These are phyloP conservation scores for Yamadazyma pseudoaaseri DNA, from an alignment of 1,139 yeast genomes.

Conservation along the genomic window DNA sequence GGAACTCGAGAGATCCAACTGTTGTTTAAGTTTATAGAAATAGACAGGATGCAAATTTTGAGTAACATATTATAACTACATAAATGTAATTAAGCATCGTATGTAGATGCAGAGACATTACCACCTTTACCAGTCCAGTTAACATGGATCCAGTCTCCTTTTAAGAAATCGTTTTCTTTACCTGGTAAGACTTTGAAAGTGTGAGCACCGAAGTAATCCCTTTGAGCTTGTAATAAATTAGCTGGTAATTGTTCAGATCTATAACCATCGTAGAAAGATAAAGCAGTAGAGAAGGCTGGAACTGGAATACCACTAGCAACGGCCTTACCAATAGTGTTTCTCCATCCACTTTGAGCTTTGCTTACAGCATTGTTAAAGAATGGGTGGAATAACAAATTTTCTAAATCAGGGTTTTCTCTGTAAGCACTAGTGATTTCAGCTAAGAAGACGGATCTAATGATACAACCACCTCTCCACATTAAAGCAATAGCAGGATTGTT, in stretches of 20 bases:
- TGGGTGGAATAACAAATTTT: conserved; percentile 92
- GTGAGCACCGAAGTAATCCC: conserved; percentile 99
- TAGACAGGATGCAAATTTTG: too few species aligned
- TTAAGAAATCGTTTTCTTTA: conserved; percentile 69
- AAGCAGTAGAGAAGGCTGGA: conserved; percentile 96
- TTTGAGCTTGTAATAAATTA: conserved; percentile 97
- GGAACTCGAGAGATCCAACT: conserved; percentile 61
- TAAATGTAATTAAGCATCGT: conserved; percentile 62
- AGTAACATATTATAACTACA: too few species aligned
- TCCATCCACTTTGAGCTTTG: conserved; percentile 96
- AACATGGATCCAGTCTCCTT: conserved; percentile 86
- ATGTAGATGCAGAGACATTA: conserved; percentile 91
- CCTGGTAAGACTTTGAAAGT: conserved; percentile 95
- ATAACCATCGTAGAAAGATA: conserved; percentile 98
- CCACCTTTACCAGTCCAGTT: conserved; percentile 99
- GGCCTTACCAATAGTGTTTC: conserved; percentile 78
- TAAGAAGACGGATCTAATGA: conserved; percentile 96
- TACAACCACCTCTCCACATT: conserved; percentile 99
- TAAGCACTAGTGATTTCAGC: conserved; percentile 96
- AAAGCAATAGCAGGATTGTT: conserved; percentile 98
- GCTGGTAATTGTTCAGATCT: conserved; percentile 96
- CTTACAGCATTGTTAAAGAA: conserved; percentile 90
- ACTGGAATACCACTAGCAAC: conserved; percentile 89
- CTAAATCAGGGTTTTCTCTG: conserved; percentile 89
- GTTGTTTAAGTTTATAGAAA: conserved; percentile 1